Conservation (phyloP, 371 early-diverging fungal genomes). For the Entomophthora muscae region DNA sequence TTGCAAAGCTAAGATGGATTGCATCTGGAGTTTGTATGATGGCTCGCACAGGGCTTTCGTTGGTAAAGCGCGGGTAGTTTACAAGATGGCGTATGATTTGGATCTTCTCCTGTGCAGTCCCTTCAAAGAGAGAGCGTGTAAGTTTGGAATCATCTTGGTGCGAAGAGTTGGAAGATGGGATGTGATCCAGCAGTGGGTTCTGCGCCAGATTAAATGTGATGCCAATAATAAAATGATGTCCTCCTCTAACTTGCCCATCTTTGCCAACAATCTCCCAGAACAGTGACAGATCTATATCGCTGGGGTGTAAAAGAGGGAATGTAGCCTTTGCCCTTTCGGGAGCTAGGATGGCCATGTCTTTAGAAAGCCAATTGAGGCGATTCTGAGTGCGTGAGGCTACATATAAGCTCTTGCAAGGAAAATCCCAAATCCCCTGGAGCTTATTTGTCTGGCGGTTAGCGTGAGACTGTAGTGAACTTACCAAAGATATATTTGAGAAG, state of each 20-base stretch:
- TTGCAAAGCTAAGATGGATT: background rate
- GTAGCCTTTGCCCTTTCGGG: constrained; percentile 14
- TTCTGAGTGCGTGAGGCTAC: background rate
- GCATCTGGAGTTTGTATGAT: background rate
- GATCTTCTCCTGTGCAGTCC: background rate
- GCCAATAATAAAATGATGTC: constrained; percentile 80
- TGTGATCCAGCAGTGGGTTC: constrained; percentile 25
- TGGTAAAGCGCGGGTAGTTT: background rate
- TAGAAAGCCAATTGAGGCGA: background rate
- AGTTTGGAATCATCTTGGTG: background rate
- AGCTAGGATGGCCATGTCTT: background rate
- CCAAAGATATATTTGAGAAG: background rate
- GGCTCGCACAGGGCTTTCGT: background rate
- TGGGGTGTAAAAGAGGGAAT: constrained; percentile 62
- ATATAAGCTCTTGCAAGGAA: background rate
- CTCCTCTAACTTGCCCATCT: no score
- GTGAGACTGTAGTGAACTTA: background rate
- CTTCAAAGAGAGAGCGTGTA: background rate
- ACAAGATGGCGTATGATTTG: background rate
- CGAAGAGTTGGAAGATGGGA: background rate
- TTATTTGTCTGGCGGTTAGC: background rate
- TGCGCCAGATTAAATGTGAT: constrained; percentile 66
- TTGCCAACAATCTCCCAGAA: constrained; percentile 59
- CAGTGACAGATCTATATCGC: constrained; percentile 71
- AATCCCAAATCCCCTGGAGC: background rate